Percentiles rank a stretch among this genome's conserved stretches.
These are phyloP conservation scores for Boletales sp. DNA, from an alignment of 768 basidiomycete species.

Conservation along the genomic window DNA sequence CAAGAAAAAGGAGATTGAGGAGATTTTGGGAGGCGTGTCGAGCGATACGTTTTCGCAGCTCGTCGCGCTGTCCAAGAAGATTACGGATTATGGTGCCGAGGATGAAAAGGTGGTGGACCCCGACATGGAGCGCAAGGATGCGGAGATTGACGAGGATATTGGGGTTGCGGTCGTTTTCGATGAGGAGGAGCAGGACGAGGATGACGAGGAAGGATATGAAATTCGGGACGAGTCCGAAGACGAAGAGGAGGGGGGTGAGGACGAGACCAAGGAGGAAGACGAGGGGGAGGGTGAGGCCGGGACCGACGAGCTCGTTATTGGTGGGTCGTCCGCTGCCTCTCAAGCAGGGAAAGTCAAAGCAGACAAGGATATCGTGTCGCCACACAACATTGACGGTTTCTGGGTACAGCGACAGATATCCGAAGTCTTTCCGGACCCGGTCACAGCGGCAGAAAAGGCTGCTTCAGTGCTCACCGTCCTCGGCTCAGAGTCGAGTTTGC, in stretches of 20 bases:
- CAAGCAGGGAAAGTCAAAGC: conserved; percentile 46
- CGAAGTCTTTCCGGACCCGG: conserved; percentile 88
- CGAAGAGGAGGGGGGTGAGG: conserved; percentile 60
- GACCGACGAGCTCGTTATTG: conserved; percentile 76
- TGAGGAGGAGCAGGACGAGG: conserved; percentile 94
- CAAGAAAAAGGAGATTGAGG: conserved; percentile 92
- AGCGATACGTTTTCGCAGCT: conserved; percentile 81
- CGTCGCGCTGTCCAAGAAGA: conserved; percentile 84
- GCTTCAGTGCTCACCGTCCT: conserved; percentile 79
- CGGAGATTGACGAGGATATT: conserved; percentile 91
- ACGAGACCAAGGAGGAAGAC: conserved; percentile 40
- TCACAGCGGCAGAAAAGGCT: conserved; percentile 91
- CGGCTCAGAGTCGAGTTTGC: conserved; percentile 79
- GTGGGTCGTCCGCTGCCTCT: conserved; percentile 54
- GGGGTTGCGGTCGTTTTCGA: conserved; percentile 99
- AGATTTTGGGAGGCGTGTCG: conserved; percentile 58
- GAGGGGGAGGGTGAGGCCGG: conserved; percentile 45
- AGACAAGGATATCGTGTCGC: conserved; percentile 80
- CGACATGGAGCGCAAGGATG: conserved; percentile 77
- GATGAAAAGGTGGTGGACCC: conserved; percentile 78
- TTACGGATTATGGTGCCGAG: conserved; percentile 92
- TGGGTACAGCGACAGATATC: conserved; percentile 97
- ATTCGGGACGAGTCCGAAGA: conserved; percentile 79
- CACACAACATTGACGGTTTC: conserved; percentile 92
- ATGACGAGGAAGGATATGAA: conserved; percentile 87